Evolutionary conservation across 345 rosid species (phyloP).

Genomic region (Sisymbrium irio): DNA sequence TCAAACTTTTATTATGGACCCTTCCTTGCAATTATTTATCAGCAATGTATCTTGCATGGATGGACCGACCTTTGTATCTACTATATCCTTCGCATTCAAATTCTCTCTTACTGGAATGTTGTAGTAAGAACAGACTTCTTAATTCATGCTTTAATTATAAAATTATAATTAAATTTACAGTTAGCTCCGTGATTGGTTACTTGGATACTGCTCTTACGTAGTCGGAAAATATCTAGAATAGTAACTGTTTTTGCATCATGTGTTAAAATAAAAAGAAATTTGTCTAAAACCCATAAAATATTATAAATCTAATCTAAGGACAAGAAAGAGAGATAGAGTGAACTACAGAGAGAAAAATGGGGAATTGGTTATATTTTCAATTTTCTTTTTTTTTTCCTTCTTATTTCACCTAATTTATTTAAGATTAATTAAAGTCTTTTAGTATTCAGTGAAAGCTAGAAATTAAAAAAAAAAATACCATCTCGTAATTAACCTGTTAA

Average conservation of each 20-base stretch:
- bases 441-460: neutral
- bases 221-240: slow-evolving; percentile 21
- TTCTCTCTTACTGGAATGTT: slow-evolving; percentile 22
- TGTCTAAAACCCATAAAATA: no score
- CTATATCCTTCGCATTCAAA: slow-evolving; percentile 6
- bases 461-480: neutral
- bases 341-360: no score
- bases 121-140: slow-evolving; percentile 15
- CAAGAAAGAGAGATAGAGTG: no score
- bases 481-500: neutral
- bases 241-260: neutral
- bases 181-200: slow-evolving; percentile 8
- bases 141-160: neutral
- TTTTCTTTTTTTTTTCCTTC: no score
- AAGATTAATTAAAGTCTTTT: no score
- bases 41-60: neutral
- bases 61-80: neutral
- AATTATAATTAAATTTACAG: neutral
- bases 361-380: no score
- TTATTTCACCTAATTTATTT: no score
- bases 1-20: slow-evolving; percentile 1
- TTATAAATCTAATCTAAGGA: no score
- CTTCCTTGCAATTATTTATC: neutral
- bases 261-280: no score
- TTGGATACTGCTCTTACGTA: slow-evolving; percentile 9